A percentile compares a stretch with the other conserved stretches of the same genome.
Conservation (phyloP, 441 rosid genomes). For the Cnidoscolus chayamansa region DNA sequence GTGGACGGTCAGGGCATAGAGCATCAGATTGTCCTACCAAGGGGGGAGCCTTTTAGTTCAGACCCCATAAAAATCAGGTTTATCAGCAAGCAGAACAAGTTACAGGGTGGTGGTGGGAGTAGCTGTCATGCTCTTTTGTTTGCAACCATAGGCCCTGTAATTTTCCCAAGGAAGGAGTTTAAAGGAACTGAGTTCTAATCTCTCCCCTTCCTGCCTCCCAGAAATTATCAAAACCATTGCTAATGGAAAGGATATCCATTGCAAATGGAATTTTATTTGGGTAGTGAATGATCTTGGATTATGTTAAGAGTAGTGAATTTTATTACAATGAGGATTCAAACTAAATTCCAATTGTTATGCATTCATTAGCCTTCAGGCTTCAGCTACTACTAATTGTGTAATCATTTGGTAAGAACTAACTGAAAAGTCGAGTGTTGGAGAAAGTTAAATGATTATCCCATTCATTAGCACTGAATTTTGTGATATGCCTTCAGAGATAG, state of each 20-base stretch:
- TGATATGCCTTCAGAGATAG: no score
- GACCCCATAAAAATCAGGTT: neutral
- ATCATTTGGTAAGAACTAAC: no score
- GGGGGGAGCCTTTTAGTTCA: slow-evolving; percentile 29
- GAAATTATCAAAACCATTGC: neutral
- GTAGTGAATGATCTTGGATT: neutral
- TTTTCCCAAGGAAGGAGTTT: slow-evolving; percentile 8
- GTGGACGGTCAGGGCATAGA: slow-evolving; percentile 82
- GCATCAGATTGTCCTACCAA: slow-evolving; percentile 84
- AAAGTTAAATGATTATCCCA: no score
- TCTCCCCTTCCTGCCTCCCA: neutral
- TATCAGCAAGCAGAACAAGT: neutral
- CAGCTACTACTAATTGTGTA: neutral
- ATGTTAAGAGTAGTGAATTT: neutral
- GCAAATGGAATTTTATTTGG: neutral
- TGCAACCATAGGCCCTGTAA: neutral
- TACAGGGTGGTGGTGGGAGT: slow-evolving; percentile 9
- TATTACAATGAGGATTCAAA: neutral
- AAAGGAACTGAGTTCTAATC: slow-evolving; percentile 13
- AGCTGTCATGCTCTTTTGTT: slow-evolving; percentile 13
- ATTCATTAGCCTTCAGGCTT: neutral
- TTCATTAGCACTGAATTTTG: no score
- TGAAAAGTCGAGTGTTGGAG: no score
- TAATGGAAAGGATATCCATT: neutral
- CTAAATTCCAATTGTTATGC: neutral